phyloP scores from a whole-genome alignment of 768 basidiomycete genomes.

The Lentinula sp. region DNA sequence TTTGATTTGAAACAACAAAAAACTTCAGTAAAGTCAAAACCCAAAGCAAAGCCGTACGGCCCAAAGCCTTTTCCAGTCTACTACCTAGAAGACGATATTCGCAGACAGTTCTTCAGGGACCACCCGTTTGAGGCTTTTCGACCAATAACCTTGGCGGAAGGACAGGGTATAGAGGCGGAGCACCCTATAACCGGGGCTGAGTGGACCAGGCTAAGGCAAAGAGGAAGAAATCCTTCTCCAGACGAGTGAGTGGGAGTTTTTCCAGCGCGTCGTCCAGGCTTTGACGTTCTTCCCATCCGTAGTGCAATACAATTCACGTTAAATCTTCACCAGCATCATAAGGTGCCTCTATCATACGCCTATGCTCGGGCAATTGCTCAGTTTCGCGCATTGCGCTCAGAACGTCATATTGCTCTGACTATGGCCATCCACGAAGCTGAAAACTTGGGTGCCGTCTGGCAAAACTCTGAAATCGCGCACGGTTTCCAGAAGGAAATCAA shows the following conservation, averaged over 20 bases:
- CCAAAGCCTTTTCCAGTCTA: constrained; percentile 52
- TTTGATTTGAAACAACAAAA: constrained; percentile 39
- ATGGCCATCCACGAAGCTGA: constrained; percentile 81
- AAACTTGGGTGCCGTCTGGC: constrained; percentile 62
- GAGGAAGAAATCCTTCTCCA: constrained; percentile 73
- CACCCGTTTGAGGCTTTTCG: constrained; percentile 96
- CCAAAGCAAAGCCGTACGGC: constrained; percentile 30
- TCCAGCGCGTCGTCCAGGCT: constrained; percentile 6
- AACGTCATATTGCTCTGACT: constrained; percentile 69
- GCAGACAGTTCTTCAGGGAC: constrained; percentile 89
- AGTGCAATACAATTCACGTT: constrained; percentile 81
- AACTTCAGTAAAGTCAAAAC: constrained; percentile 11
- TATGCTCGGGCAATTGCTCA: constrained; percentile 77
- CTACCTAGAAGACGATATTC: constrained; percentile 81
- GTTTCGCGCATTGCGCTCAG: constrained; percentile 83
- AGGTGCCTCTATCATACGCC: constrained; percentile 64
- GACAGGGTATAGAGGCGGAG: constrained; percentile 44
- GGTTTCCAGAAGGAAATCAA: constrained; percentile 58
- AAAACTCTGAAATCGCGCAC: constrained; percentile 51
- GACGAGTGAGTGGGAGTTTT: constrained; percentile 70
- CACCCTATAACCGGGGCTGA: constrained; percentile 50
- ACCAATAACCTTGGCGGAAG: constrained; percentile 71
- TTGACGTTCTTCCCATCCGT: constrained; percentile 8
- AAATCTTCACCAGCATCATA: constrained; percentile 66
- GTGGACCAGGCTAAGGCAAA: constrained; percentile 81